Evolutionary conservation across 2,329 filamentous ascomycete species (phyloP), one percentile per base, ranked within the genome.

Genomic region (Aspergillus caelatus): DNA sequence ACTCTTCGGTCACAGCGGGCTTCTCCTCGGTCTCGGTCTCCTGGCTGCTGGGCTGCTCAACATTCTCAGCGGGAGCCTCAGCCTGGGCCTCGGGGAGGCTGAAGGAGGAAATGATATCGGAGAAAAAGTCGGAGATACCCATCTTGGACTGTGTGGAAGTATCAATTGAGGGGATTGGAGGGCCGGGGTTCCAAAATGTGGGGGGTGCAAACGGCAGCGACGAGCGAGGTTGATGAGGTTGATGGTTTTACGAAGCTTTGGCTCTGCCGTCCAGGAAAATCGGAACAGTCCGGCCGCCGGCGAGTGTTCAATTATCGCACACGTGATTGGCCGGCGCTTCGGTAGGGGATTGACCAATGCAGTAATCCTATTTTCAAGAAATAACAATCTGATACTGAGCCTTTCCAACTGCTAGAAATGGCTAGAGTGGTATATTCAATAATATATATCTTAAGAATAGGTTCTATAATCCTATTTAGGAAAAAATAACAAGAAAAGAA

Each of bases 71-170:
- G 58, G 83, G 82, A 75, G 85, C 85, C 80, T 90, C 87, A 78
- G 85, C 84, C 75, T 88, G 83, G 71, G 83, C 82, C 77, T 88
- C 83, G 71, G 83, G 65, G 76, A 84, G 84, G 80, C 82, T 86
- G 82, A 87, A 88, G 82, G 84, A 88, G 82, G 84, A 87, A 82
- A 84, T 88, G 83, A 84, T 80, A 78, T 88, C 86, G 79, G 83
- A 82, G 81, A 89, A 84, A 80, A 88, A 85, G 77, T 89, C 86
- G 78, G 85, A 82, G 81, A 89, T 81, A 78, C 86, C 86, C 87
- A 89, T 89, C 75, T 68, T 79, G 76, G 73, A 70, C 66, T 67
- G 64, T 65, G 67, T 65, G 67, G 57, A 53, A 58, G 55, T 59
- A 57, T 74, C 72, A 77, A 75, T 75, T 74, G 71, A 70, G 66